Evolutionary conservation across 441 rosid genomes (phyloP).

Genomic region (Erodium moschatum): DNA sequence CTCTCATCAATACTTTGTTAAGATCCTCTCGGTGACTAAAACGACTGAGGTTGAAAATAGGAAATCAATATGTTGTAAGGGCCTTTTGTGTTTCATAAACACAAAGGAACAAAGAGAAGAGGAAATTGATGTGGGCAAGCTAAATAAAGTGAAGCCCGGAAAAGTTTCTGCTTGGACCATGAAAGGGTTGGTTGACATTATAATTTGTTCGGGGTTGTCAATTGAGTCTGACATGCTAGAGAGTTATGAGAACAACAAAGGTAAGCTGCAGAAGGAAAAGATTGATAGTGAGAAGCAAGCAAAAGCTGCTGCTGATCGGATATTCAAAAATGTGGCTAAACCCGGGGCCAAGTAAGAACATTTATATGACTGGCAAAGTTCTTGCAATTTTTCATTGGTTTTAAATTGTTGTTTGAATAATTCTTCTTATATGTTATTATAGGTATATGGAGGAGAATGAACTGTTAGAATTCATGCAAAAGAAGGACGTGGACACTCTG

Average conservation of each 20-base stretch:
- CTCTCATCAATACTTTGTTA: no score
- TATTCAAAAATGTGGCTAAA: conserved; percentile 47
- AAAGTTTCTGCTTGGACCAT: no score
- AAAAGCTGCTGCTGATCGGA: conserved; percentile 25
- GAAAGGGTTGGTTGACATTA: no score
- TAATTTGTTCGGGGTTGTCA: conserved; percentile 39
- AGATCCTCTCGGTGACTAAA: no score
- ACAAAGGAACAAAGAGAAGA: no score
- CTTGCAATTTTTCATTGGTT: background rate
- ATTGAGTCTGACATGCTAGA: conserved; percentile 60
- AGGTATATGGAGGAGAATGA: conserved; percentile 70
- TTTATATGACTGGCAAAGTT: background rate
- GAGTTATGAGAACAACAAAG: conserved; percentile 19
- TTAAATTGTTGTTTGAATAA: background rate
- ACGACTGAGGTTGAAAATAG: no score
- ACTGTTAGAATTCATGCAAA: conserved; percentile 60
- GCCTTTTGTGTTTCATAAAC: no score
- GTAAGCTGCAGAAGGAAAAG: background rate
- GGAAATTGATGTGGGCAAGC: no score
- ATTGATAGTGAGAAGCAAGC: no score
- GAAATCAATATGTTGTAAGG: no score
- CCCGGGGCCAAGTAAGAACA: conserved; percentile 38
- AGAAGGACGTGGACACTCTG: conserved; percentile 67
- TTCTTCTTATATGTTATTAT: conserved; percentile 9
- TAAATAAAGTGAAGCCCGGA: no score